Evolutionary conservation across 192 early-diverging fungal genomes (phyloP), one percentile per base, ranked within the genome.

Genomic region (Entomortierella chlamydospora): DNA sequence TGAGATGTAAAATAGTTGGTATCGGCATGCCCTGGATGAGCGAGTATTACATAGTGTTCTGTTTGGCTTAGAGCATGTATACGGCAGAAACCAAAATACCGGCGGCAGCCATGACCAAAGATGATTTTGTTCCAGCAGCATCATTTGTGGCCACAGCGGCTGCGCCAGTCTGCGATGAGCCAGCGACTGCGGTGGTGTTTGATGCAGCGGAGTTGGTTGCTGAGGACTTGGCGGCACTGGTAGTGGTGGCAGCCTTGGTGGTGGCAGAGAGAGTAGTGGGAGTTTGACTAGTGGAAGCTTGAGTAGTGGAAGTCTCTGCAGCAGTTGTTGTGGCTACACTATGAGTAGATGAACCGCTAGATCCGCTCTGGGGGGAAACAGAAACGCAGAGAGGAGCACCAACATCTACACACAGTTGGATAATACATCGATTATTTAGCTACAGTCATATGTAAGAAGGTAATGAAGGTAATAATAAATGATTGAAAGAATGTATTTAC

Each of bases 71-170:
- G 28, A 76, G 65, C 65, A 76, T 68, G 65, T 76, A 76, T 13
- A 54, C 73, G 45, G 42, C 73, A 11, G 73, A 68, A 51, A 63
- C 61, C n/a, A 76, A 53, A 29, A 68, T 43, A 76, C 65, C 64
- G 23, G 60, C 58, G 57, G 53, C 65, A 29, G 57, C 73, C 20
- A 76, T 23, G 26, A 56, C 43, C 43, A 76, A 63, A 10, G 73
- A 64, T 26, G 49, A 52, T 60, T 57, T 76, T 59, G n/a, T 68
- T n/a, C 43, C 60, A n/a, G 28, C 33, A 6, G 65, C 73, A 37
- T 42, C 42, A 41, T 23, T 61, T 31, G 6, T 31, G 22, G 30
- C 23, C 33, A 8, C 22, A 31, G 25, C 29, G 31, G 8, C 20
- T 39, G 39, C 39, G 13, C 6, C 39, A 41, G 39, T 37, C 10